Evolutionary conservation across 805 yeast species (phyloP).

Genomic region (Sugiyamaella mastotermitis): DNA sequence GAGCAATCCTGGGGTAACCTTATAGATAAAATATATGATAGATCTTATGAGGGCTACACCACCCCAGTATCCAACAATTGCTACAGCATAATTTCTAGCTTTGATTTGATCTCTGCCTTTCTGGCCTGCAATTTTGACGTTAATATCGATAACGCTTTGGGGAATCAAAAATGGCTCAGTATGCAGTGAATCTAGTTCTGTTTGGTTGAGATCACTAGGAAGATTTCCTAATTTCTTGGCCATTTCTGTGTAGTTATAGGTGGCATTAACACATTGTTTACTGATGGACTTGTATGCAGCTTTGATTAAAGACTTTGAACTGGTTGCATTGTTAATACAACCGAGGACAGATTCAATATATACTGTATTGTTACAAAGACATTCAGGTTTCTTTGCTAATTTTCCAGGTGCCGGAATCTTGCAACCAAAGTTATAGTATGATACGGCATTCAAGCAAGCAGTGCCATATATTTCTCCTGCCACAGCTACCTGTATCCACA

Average conservation of each 20-base stretch:
- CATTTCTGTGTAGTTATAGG: constrained; percentile 4
- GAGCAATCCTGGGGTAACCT: constrained; percentile 6
- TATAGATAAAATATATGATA: constrained; percentile 11
- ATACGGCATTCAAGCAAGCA: constrained; percentile 3
- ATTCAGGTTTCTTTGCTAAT: constrained; percentile 1
- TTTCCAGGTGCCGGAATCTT: constrained; percentile 4
- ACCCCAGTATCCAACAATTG: constrained; percentile 13
- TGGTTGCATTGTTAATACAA: constrained; percentile 9
- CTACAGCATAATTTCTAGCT: constrained; percentile 2
- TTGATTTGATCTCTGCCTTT: neutral
- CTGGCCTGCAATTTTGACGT: constrained; percentile 6
- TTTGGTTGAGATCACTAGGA: neutral
- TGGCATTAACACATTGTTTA: constrained; percentile 6
- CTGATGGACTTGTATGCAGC: constrained; percentile 1
- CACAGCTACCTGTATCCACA: too few species aligned
- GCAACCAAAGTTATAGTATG: constrained; percentile 6
- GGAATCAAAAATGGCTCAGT: constrained; percentile 5
- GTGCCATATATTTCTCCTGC: constrained; percentile 3
- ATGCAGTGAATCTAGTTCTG: constrained; percentile 2
- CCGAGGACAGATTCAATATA: constrained; percentile 14
- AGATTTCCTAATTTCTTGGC: neutral
- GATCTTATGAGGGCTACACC: constrained; percentile 10
- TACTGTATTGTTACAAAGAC: constrained; percentile 5
- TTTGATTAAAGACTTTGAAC: neutral
- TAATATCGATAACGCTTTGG: constrained; percentile 2